A percentile compares a stretch with the other conserved stretches of the same genome.
phyloP scores from a whole-genome alignment of 345 rosid genomes.

The Populus tremula region DNA sequence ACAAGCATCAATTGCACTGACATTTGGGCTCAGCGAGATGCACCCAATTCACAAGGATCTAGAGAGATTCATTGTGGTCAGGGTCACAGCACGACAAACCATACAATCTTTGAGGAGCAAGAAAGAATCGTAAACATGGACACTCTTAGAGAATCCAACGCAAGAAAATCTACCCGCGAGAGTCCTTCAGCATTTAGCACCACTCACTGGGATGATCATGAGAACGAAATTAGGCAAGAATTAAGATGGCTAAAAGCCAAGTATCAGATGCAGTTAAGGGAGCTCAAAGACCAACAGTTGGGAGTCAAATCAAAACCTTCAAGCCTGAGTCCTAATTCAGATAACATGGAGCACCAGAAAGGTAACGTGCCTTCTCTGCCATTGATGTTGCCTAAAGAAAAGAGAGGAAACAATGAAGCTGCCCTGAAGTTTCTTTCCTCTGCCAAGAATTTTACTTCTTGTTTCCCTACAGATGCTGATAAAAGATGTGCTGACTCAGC shows the following conservation, averaged over 20 bases:
- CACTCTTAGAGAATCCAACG: constrained; percentile 21
- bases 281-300: constrained; percentile 48
- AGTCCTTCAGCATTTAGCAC: constrained; percentile 14
- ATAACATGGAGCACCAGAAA: constrained; percentile 13
- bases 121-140: constrained; percentile 43
- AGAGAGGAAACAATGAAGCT: constrained; percentile 12
- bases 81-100: constrained; percentile 14
- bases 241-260: constrained; percentile 91
- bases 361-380: constrained; percentile 13
- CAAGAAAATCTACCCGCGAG: constrained; percentile 23
- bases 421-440: constrained; percentile 10
- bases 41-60: constrained; percentile 25
- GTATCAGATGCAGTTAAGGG: constrained; percentile 59
- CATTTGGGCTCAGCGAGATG: constrained; percentile 61
- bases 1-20: constrained; percentile 41
- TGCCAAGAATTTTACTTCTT: constrained; percentile 10
- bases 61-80: constrained; percentile 50
- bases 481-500: constrained; percentile 20
- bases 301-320: constrained; percentile 26
- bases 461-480: constrained; percentile 9
- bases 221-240: constrained; percentile 78
- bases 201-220: constrained; percentile 42
- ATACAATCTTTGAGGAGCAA: constrained; percentile 12
- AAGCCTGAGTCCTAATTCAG: constrained; percentile 11
- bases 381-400: constrained; percentile 10